Base-by-base conservation (phyloP, 139 green algal species). In the Coelastrella sp. region DNA sequence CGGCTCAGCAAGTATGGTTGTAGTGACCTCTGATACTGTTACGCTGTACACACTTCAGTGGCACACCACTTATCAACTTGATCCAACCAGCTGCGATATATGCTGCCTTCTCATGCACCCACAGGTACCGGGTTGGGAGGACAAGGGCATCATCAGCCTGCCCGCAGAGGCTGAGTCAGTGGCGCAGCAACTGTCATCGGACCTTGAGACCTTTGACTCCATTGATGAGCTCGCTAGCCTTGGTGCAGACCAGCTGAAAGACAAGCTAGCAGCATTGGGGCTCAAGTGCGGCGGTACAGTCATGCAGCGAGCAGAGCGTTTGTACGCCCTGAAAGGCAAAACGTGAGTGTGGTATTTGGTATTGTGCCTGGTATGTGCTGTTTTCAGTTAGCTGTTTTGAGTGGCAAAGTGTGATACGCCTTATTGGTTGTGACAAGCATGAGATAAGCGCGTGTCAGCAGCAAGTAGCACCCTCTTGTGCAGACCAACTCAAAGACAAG, bases 221-320 rank as follows among this genome's bases (percentile, higher is more conserved):
- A 91, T 95, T 4, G 95, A 98, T 58, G 97, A 99, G 90, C 93
- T 99, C 71, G 94, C 58, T 13, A 59, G 20, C 19, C 57, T 93
- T 95, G 96, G 96, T 22, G 92, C 93, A 23, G 97, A 98, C 19
- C 90, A 93, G 79, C 81, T 99, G 23, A 98, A 98, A 90, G 93
- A 97, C 83, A 95, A 96, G 54, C 95, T 99, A 56, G 47, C 83
- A 1, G 90, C 93, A 23, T 82, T 99, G 86, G 97, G 97, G 14
- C 94, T 99, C 17, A 99, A 99, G 92, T 96, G 92, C 78, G 98
- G 98, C 8, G 98, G 98, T 71, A 99, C 98, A 7, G 90, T 93
- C 20, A 82, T 91, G 75, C 96, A 99, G 93, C 93, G 98, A 3
- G 97, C 97, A 4, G 94, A 98, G 90, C 93, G 98, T 60, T 93